Base-by-base conservation (phyloP, 768 basidiomycete species). In the Tephrocybe sp. region DNA sequence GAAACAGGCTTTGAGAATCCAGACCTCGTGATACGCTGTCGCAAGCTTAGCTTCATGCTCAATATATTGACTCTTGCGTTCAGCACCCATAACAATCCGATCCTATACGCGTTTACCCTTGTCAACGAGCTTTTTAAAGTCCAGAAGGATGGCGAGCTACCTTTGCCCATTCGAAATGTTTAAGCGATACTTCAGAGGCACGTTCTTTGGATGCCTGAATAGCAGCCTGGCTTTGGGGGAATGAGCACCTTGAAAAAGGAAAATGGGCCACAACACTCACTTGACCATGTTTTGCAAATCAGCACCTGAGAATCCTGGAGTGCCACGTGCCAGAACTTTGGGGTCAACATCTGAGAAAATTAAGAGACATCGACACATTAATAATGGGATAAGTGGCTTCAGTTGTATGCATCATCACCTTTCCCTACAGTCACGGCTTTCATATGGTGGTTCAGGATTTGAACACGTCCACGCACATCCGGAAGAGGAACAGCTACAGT, bases 101-200 rank as follows among this genome's bases (percentile, higher is more conserved):
- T 96, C 92, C 89, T 85, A 58, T 13, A 13, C 22, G 26, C 23
- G 36, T 32, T 49, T 16, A 41, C 43, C 34, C 20, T 20, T 10
- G 9, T 8, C 14, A 8, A 38, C 32, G 8, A 23, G 26, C 4
- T 26, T 26, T 23, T 20, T 39, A 45, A 13, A 23, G 19, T 34
- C 14, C 20, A 12, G 19, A 31, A 31, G 16, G 30, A 3, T 49
- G 16, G 35, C 31, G 51, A 49, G 36, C 53, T 53, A 89, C 92
- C 77, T 92, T 97, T 11, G 97, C 97, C 97, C 97, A 99, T 72
- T 98, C 96, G 65, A 98, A 90, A 66, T 99, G 94, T 56, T 77
- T 83, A 53, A 89, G 67, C 19, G 69, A 70, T 5, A 99, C 93
- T 54, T 82, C 77, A 42, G 72, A 77, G 38, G 82, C 86, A 7